Evolutionary conservation across 805 yeast genomes (phyloP), one percentile per base, ranked within the genome.

Genomic region (Candida succiphila): DNA sequence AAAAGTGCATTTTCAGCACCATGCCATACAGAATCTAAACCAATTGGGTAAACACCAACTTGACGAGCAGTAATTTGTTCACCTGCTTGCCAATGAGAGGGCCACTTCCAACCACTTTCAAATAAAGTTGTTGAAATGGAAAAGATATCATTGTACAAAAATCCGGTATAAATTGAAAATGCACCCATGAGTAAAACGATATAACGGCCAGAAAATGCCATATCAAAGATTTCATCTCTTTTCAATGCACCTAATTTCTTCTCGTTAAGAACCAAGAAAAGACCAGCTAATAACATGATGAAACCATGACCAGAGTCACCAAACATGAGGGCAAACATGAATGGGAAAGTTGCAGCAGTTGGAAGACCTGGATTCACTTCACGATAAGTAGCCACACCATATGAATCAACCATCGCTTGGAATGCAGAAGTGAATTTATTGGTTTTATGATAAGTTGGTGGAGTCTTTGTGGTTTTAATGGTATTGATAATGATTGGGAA

Each of bases 271-370:
- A 92, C 87, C 41, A 92, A 63, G 21, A 61, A 58, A 33, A 75
- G 59, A 2, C 94, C 95, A 14, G 86, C 84, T 36, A 81, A 56
- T 35, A 80, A 70, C 56, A 92, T 64, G 31, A 92, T 72, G 38
- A 87, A 71, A 5, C 98, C 98, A 63, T 92, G 98, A 13, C 98
- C 98, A 38, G 88, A 55, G 64, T 92, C 98, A 66, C 98, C 98
- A 66, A 92, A 92, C 98, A 92, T 92, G 48, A 92, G 81, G 20
- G 98, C 96, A 63, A 92, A 92, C 94, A 92, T 83, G 57, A 92
- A 92, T 17, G 98, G 98, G 65, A 92, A 92, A 0, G 98, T 92
- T 18, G 92, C 80, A 30, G 86, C 75, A 1, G 98, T 89, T 4
- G 98, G 89, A 42, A 92, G 65, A 35, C 95, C 98, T 4, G 98